Evolutionary conservation across 106 monocot genomes (phyloP), one percentile per base, ranked within the genome.

Genomic region (Dendrobium catenatum): DNA sequence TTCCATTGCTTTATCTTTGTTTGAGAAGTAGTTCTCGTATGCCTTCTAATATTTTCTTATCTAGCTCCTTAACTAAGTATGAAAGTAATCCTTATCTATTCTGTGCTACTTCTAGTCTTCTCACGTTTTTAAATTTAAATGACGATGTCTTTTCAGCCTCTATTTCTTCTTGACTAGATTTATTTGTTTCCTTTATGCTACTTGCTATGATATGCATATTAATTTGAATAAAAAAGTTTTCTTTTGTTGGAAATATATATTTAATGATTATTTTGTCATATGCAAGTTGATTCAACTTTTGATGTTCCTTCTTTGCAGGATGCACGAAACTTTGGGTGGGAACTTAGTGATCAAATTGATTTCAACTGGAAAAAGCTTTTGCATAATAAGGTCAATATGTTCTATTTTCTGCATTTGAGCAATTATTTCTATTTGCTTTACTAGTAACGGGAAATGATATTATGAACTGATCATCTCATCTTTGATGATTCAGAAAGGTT

Each of bases 341-440:
- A 99, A 77, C 83, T 95, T 18, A 77, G 78, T 59, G 99, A 95
- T 20, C 81, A 93, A 51, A 79, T 95, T 73, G 80, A 86, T 41
- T 99, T 89, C 84, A 91, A 95, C 66, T 99, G 98, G 98, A 95
- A 97, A 85, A 93, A 89, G 73, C 93, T 99, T 85, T 78, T 99
- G 77, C 84, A 99, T n/a, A 95, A 95, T 77, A 99, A 99, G 91
- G 98, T 99, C 24, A 74, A 44, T 43, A 51, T 29, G 43, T 44
- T 74, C n/a, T 44, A 9, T 74, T 9, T 43, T 74, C 15, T 74
- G 41, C 9, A 51, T 51, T 40, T 72, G 72, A 33, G 17, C 33
- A 37, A 40, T 68, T 68, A 33, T 29, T 68, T 33, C 29, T 68
- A 6, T 42, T 41, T 74, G 74, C 20, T 74, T 74, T 44, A 44